Evolutionary conservation across 768 basidiomycete species (phyloP).

Genomic region (Boletus coccyginus): DNA sequence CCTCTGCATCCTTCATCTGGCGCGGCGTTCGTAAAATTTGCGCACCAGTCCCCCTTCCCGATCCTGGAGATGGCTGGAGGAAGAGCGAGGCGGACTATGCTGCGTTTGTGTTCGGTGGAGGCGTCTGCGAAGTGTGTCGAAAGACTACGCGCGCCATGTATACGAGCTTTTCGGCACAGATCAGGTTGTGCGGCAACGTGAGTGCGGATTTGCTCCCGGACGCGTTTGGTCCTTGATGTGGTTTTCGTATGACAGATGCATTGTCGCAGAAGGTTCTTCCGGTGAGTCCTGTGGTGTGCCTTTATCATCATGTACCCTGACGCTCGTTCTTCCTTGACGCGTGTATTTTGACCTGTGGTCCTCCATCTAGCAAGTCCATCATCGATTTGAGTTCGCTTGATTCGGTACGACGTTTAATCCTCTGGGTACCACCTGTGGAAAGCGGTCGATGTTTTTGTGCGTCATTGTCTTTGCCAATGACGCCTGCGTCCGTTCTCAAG

Average conservation of each 20-base stretch:
- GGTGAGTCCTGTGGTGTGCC: constrained; percentile 11
- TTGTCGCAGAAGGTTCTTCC: constrained; percentile 15
- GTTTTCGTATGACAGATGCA: constrained; percentile 13
- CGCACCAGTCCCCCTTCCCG: constrained; percentile 37
- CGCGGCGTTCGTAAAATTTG: constrained; percentile 43
- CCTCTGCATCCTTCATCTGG: constrained; percentile 57
- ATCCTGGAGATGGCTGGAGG: constrained; percentile 38
- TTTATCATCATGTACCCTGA: background rate
- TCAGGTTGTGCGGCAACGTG: constrained; percentile 45
- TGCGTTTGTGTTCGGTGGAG: constrained; percentile 60
- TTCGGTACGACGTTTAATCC: background rate
- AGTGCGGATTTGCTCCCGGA: constrained; percentile 4
- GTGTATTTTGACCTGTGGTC: too few relatives aligned
- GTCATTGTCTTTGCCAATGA: background rate
- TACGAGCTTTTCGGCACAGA: constrained; percentile 45
- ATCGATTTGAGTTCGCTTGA: background rate
- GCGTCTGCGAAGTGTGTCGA: constrained; percentile 56
- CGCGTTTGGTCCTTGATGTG: background rate
- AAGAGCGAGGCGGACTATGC: constrained; percentile 56
- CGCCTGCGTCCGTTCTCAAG: background rate
- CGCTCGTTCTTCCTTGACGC: background rate
- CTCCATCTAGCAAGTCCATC: constrained; percentile 13
- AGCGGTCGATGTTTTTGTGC: constrained; percentile 21
- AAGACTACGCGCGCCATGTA: constrained; percentile 37
- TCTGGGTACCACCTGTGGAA: constrained; percentile 26